Base-by-base conservation (phyloP, 1,284 basidiomycete species). In the Sparassis latifolia region DNA sequence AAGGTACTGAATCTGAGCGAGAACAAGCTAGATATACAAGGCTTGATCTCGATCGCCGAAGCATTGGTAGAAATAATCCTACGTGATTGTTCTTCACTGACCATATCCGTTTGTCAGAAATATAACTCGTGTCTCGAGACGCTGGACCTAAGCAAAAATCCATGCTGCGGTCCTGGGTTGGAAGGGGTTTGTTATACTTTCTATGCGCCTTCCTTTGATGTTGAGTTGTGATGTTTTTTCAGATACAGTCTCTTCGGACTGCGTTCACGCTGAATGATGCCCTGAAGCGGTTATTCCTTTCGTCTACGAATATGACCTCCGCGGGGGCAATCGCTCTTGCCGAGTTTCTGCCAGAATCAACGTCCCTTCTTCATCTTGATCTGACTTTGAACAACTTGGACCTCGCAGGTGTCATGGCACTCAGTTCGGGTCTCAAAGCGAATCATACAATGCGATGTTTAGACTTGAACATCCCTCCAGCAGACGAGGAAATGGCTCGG, bases 71-170 rank as follows among this genome's bases (percentile, higher is more conserved):
- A 84, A 69, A 35, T 40, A 3, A 9, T 27, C 31, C n/a, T 38
- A 7, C 9, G 35, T 38, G 31, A 35, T 43, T 20, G 44, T 29
- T 49, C 40, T 52, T 44, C 28, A 33, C 38, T 45, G 51, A 12
- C 54, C 10, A 5, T 48, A 43, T 12, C 30, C 20, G 30, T 30
- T 27, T 39, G 28, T 32, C 56, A 92, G 89, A 97, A 97, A 84
- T 97, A 96, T 68, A 98, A 99, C 62, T 82, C 90, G 2, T 86
- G 86, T 44, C 74, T 99, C 28, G 96, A 98, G 66, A 98, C 94
- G 1, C 79, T 99, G 2, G 95, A 99, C 66, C 67, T 99, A 47
- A 91, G 86, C 66, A 84, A 86, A 62, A 99, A 99, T 65, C 94
- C 94, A 0, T 98, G 96, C 63, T 90, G 84, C 53, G 92, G 93